Base-by-base conservation (phyloP, 2,329 filamentous ascomycete genomes). In the Keithomyces neogunnii region DNA sequence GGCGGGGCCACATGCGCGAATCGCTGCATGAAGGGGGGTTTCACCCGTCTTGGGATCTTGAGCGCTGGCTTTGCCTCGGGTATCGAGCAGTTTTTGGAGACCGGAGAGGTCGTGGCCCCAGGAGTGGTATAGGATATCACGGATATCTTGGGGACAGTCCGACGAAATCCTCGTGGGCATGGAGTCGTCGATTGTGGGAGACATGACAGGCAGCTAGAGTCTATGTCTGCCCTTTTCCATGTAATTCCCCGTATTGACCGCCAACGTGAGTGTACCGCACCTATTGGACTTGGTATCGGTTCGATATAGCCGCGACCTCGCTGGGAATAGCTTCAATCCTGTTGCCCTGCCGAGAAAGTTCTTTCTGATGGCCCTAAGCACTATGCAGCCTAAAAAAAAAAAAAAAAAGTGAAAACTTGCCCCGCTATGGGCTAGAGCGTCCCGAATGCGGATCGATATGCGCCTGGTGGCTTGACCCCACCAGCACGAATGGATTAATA, bases 21-120 rank as follows among this genome's bases (percentile, higher is more conserved):
- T 88, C 39, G 90, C 89, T 28, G 91, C 88, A 69, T 97, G 93
- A 11, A 97, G 77, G 8, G 92, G 90, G 7, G 90, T 90, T 67
- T 86, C 89, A 54, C 89, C 88, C 1, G 91, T 96, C 54, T 85
- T 82, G 5, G 86, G 80, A 63, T 97, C 92, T 67, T 92, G 89
- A 4, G 86, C 82, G 65, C 86, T 90, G 73, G 88, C 72, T 72
- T 71, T 73, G 51, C 73, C 84, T 47, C 77, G 81, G 3, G 70
- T 76, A 60, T 79, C 75, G 55, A 95, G 79, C 6, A 95, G 78
- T 51, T 78, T 77, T 65, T 84, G 85, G 42, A 96, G 78, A 47
- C 78, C 76, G 36, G 77, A 67, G 54, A 85, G 69, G 66, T 96
- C 76, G 62, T 81, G 79, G 51, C 68, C 68, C 78, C 79, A 82